These are phyloP conservation scores for Syzygium oleosum DNA, from an alignment of 345 rosid species.

Conservation along the genomic window DNA sequence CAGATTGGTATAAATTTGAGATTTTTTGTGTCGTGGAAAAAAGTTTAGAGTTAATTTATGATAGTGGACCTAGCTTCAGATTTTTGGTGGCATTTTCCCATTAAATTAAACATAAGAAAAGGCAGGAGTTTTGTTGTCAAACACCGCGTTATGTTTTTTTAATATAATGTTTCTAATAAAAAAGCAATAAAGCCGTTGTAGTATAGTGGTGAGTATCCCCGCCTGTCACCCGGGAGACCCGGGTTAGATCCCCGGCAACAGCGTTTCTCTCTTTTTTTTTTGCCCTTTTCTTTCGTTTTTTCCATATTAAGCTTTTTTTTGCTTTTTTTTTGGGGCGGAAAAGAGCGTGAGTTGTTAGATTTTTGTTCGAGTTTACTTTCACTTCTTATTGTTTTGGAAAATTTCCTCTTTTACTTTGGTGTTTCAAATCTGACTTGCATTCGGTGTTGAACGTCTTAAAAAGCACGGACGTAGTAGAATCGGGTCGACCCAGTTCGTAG, in stretches of 20 bases:
- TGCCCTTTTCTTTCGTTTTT: rapidly evolving
- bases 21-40: too few relatives aligned
- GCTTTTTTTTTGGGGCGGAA: background rate
- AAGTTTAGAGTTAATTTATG: too few relatives aligned
- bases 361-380: background rate
- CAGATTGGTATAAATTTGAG: too few relatives aligned
- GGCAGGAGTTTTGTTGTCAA: too few relatives aligned
- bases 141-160: background rate
- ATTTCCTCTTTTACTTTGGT: background rate
- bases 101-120: too few relatives aligned
- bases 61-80: too few relatives aligned
- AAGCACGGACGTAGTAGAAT: background rate
- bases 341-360: background rate
- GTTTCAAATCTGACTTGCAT: background rate
- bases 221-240: slow-evolving; percentile 94
- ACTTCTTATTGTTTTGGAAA: background rate
- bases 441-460: too few relatives aligned
- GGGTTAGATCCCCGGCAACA: slow-evolving; percentile 95
- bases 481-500: background rate
- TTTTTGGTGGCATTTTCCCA: too few relatives aligned
- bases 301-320: background rate
- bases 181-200: slow-evolving; percentile 36
- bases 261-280: background rate
- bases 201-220: slow-evolving; percentile 88
- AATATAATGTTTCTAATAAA: rapidly evolving